Evolutionary conservation across 208 protist genomes (phyloP).

Genomic region (Spironucleus salmonicida): DNA sequence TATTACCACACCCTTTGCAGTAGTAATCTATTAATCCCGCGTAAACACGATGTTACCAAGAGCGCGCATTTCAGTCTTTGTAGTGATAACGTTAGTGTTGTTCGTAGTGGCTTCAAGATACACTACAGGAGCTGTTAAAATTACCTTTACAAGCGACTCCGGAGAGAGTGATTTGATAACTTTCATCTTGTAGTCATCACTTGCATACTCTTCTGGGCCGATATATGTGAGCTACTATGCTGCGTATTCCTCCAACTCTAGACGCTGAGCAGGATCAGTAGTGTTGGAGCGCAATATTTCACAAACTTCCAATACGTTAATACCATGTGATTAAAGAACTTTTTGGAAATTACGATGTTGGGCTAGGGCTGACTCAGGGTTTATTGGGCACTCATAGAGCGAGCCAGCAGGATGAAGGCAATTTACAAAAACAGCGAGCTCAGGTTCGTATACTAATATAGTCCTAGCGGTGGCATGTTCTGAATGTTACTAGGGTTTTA

Average conservation of each 20-base stretch:
- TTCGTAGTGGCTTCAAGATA: background rate
- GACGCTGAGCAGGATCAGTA: background rate
- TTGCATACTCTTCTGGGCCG: background rate
- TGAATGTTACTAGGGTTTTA: too few species aligned
- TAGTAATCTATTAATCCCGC: slow-evolving; percentile 61
- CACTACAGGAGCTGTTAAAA: slow-evolving; percentile 43
- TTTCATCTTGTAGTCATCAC: slow-evolving; percentile 48
- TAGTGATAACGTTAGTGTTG: slow-evolving; percentile 25
- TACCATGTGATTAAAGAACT: background rate
- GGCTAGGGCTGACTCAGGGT: background rate
- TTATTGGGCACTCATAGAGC: slow-evolving; percentile 25
- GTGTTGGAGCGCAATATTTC: background rate
- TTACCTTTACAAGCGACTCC: slow-evolving; percentile 46
- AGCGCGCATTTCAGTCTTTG: slow-evolving; percentile 19
- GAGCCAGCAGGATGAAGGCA: slow-evolving; percentile 25
- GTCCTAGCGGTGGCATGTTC: slow-evolving; percentile 12
- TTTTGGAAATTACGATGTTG: slow-evolving; percentile 3
- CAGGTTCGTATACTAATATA: slow-evolving; percentile 29
- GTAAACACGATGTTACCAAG: slow-evolving; percentile 57
- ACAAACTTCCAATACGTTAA: background rate
- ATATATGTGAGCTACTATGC: background rate
- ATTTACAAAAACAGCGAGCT: background rate
- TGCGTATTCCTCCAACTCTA: slow-evolving; percentile 6
- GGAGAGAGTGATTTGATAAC: slow-evolving; percentile 37
- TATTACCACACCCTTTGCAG: slow-evolving; percentile 52